Evolutionary conservation across 768 basidiomycete species (phyloP).

Genomic region (Mycena venus): DNA sequence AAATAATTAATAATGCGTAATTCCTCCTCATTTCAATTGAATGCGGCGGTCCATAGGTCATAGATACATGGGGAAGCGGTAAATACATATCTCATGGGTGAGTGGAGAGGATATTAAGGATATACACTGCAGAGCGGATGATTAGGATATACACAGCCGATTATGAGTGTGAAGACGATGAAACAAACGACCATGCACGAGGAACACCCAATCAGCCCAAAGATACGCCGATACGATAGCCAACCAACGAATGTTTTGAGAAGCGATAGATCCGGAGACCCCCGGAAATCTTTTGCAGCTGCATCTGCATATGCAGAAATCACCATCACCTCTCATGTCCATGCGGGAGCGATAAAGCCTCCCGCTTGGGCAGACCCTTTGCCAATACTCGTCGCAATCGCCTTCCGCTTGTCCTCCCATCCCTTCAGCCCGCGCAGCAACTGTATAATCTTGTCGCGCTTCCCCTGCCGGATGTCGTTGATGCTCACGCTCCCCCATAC

Average conservation of each 20-base stretch:
- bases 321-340: conserved; percentile 5
- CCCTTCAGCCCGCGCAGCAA: conserved; percentile 80
- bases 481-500: conserved; percentile 94
- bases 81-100: conserved; percentile 18
- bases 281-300: background rate
- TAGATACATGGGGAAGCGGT: conserved; percentile 28
- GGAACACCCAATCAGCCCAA: conserved; percentile 3
- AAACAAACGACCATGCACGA: background rate
- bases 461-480: conserved; percentile 90
- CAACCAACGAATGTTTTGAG: background rate
- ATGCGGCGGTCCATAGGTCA: conserved; percentile 14
- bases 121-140: conserved; percentile 6
- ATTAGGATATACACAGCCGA: conserved; percentile 17
- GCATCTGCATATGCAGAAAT: no score
- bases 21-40: background rate
- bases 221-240: background rate
- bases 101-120: conserved; percentile 1
- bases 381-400: conserved; percentile 67
- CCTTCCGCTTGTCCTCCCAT: conserved; percentile 84
- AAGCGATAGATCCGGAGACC: background rate
- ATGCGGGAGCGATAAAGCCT: conserved; percentile 49
- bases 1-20: conserved; percentile 5
- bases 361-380: conserved; percentile 51
- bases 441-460: conserved; percentile 84
- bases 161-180: background rate